These are phyloP conservation scores for Tricladium varicosporioides DNA, from an alignment of 2,329 filamentous ascomycete genomes.

Conservation along the genomic window DNA sequence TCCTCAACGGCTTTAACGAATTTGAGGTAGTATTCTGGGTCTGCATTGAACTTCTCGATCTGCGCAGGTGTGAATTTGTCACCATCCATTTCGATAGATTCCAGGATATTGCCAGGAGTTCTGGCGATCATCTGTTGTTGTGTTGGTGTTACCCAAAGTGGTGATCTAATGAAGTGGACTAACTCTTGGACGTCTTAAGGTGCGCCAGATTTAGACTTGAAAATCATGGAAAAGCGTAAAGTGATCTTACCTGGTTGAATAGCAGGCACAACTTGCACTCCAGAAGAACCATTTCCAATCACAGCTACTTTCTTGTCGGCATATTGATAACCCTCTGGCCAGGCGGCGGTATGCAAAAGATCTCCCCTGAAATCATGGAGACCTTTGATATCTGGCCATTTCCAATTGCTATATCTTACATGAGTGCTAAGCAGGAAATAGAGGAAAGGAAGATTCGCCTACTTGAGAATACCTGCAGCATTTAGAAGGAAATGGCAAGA, in stretches of 20 bases:
- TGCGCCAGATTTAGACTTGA: not conserved
- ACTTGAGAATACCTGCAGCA: constrained; percentile 39
- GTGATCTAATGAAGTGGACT: constrained; percentile 43
- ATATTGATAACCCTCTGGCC: constrained; percentile 51
- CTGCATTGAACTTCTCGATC: constrained; percentile 46
- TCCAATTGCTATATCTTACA: constrained; percentile 46
- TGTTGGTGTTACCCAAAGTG: constrained; percentile 43
- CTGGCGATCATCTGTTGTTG: constrained; percentile 36
- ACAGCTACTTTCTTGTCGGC: constrained; percentile 46
- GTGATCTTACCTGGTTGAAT: constrained; percentile 33
- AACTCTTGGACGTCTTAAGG: constrained; percentile 37
- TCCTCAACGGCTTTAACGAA: constrained; percentile 49
- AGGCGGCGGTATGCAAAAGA: constrained; percentile 59
- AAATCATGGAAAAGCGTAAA: not conserved
- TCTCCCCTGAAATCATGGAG: constrained; percentile 44
- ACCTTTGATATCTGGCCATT: constrained; percentile 58
- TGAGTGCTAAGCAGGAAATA: not conserved
- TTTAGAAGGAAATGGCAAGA: constrained; percentile 48
- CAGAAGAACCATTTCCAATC: constrained; percentile 51
- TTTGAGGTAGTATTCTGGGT: constrained; percentile 44
- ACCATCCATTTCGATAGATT: constrained; percentile 37
- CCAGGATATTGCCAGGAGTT: constrained; percentile 38
- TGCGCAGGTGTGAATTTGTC: constrained; percentile 47
- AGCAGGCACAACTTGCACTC: constrained; percentile 50
- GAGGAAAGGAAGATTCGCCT: not conserved